Evolutionary conservation across 2,329 filamentous ascomycete species (phyloP), one percentile per base, ranked within the genome.

Genomic region (Corynespora cassiicola): DNA sequence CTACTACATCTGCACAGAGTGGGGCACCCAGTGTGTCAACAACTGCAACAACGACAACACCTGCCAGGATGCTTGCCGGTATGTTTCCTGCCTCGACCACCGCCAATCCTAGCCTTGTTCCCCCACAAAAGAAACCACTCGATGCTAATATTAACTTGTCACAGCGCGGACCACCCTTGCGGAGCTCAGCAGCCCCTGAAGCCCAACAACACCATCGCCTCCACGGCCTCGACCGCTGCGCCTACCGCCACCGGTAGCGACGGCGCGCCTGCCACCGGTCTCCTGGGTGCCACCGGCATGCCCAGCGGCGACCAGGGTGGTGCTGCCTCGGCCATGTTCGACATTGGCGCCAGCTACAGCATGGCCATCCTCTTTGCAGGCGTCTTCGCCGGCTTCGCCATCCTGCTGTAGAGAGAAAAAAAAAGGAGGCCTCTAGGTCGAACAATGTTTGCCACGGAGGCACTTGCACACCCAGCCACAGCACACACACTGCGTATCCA

Each of bases 1-100:
- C 21, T 92, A 82, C 78, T 88, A 84, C 72, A 77, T 84, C 56
- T 94, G 88, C 78, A 77, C 77, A 30, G 77, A 86, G 69, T 89
- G 79, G 77, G 85, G 81, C 55, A 82, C 74, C 64, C 80, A 89
- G 69, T 90, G 86, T 65, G 82, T 86, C 9, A 60, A 51, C 2
- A 68, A 46, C 41, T 90, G 87, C 69, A 72, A 69, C 21, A 63
- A 70, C 48, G 74, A 85, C 68, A 76, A 76, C 53, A 47, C 56
- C n/a, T 90, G 87, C 64, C 66, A 77, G n/a, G 68, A 71, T 42
- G 55, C 69, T 38, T 91, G 87, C 73, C 76, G 79, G 61, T 65
- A 54, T 31, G 58, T 51, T 17, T 15, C 8, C n/a, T n/a, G n/a
- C n/a, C n/a, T n/a, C n/a, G n/a, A n/a, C n/a, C n/a, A n/a, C n/a